A percentile compares a stretch with the other conserved stretches of the same genome.
Conservation (phyloP, 768 basidiomycete species). For the Sarcomyxa edulis region DNA sequence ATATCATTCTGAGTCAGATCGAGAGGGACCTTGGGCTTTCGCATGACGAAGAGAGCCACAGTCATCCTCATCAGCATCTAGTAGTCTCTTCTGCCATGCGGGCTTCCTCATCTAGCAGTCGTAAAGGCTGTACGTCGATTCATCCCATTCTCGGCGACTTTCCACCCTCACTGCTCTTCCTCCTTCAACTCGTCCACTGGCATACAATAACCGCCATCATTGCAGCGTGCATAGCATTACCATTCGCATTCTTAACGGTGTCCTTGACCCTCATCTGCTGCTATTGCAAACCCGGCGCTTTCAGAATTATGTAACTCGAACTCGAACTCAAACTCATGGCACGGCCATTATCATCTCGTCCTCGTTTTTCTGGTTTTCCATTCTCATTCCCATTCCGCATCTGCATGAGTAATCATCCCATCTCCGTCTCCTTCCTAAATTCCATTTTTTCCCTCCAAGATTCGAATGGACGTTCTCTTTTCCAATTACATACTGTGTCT, state of each 20-base stretch:
- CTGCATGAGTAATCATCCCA: too few relatives aligned
- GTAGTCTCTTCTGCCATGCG: constrained; percentile 1
- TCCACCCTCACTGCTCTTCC: background rate
- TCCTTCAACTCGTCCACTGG: background rate
- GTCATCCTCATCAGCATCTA: background rate
- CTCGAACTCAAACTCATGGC: background rate
- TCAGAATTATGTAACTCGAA: constrained; percentile 5
- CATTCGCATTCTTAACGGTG: constrained; percentile 4
- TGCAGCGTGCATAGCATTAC: background rate
- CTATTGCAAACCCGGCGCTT: constrained; percentile 4
- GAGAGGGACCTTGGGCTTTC: constrained; percentile 27
- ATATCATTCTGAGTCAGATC: constrained; percentile 19
- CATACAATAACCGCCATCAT: background rate
- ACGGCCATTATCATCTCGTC: background rate
- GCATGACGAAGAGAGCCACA: constrained; percentile 18
- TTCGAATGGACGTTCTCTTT: too few relatives aligned
- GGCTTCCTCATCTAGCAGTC: background rate
- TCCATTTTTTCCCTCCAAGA: too few relatives aligned
- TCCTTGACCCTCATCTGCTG: constrained; percentile 5
- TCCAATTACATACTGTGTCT: too few relatives aligned
- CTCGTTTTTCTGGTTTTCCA: background rate
- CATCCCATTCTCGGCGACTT: background rate
- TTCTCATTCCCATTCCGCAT: too few relatives aligned
- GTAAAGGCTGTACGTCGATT: background rate
- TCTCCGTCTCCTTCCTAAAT: too few relatives aligned